Percentiles rank a stretch among this genome's conserved stretches.
Evolutionary conservation across 371 early-diverging fungal genomes (phyloP).

Genomic region (Actinomortierella wolfii): DNA sequence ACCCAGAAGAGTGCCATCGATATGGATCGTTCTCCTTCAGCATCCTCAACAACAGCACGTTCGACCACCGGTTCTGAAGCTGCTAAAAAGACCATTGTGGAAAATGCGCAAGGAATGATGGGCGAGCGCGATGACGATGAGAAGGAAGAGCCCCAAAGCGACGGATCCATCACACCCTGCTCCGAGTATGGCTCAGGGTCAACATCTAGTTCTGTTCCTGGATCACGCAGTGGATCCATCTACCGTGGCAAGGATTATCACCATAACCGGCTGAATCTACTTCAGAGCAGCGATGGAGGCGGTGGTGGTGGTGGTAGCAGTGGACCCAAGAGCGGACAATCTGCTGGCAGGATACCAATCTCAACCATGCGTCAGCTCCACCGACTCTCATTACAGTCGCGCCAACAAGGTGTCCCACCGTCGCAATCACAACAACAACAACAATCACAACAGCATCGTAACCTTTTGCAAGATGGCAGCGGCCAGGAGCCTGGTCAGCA

Average conservation of each 20-base stretch:
- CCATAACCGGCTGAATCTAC: constrained; percentile 5
- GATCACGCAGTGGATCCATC: constrained; percentile 9
- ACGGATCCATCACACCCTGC: constrained; percentile 24
- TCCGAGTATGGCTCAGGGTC: constrained; percentile 45
- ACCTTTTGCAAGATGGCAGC: too few relatives aligned
- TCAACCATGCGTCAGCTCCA: constrained; percentile 19
- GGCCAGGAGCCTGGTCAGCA: too few relatives aligned
- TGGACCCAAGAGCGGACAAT: neutral
- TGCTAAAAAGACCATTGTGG: too few relatives aligned
- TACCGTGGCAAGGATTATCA: too few relatives aligned
- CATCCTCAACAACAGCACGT: too few relatives aligned
- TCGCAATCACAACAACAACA: too few relatives aligned
- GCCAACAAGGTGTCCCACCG: too few relatives aligned
- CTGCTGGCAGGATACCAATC: constrained; percentile 18
- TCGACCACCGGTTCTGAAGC: too few relatives aligned
- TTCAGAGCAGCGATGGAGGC: neutral
- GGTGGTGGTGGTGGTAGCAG: neutral
- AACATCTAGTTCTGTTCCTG: constrained; percentile 10
- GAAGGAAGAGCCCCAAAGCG: constrained; percentile 8
- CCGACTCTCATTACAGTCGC: constrained; percentile 3
- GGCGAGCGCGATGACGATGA: constrained; percentile 2
- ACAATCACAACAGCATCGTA: too few relatives aligned
- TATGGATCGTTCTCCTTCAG: too few relatives aligned
- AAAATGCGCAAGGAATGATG: too few relatives aligned
- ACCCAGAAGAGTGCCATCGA: too few relatives aligned